Percentiles rank a stretch among this genome's conserved stretches.
phyloP scores from a whole-genome alignment of 805 yeast genomes.

The Lachancea sp. region DNA sequence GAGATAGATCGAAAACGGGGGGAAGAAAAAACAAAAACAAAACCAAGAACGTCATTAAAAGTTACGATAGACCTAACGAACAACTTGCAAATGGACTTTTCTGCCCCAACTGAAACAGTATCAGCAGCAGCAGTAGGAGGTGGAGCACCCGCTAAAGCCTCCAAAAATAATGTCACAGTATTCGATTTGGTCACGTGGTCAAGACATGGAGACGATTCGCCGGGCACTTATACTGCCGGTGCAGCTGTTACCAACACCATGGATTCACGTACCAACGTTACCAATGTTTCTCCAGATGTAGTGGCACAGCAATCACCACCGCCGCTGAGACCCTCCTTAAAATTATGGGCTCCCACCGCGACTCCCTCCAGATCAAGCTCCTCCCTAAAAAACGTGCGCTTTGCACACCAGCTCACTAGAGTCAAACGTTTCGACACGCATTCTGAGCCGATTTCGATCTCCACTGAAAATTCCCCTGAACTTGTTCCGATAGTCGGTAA shows the following conservation, averaged over 20 bases:
- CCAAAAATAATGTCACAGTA: conserved; percentile 4
- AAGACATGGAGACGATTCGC: not conserved
- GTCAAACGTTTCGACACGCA: conserved; percentile 58
- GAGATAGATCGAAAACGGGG: too few species aligned
- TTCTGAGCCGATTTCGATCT: conserved; percentile 59
- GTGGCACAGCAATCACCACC: conserved; percentile 3
- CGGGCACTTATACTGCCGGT: too few species aligned
- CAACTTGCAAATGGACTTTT: too few species aligned
- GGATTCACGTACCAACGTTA: too few species aligned
- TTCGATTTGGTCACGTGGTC: conserved; percentile 8
- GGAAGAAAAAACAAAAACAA: too few species aligned
- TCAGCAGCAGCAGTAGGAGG: too few species aligned
- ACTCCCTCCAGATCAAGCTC: conserved; percentile 21
- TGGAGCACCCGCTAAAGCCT: too few species aligned
- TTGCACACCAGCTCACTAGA: conserved; percentile 54
- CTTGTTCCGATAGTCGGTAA: conserved; percentile 14
- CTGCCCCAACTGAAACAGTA: too few species aligned
- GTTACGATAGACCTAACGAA: too few species aligned
- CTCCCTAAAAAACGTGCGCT: conserved; percentile 51
- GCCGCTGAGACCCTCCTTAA: conserved; percentile 4
- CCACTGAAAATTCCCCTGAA: conserved; percentile 43
- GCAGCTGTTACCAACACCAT: too few species aligned
- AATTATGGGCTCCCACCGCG: conserved; percentile 7
- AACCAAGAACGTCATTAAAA: too few species aligned
- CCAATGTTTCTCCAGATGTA: too few species aligned